A percentile compares a stretch with the other conserved stretches of the same genome.
Evolutionary conservation across 768 basidiomycete species (phyloP).

Genomic region (Macrolepiota dolichaula): DNA sequence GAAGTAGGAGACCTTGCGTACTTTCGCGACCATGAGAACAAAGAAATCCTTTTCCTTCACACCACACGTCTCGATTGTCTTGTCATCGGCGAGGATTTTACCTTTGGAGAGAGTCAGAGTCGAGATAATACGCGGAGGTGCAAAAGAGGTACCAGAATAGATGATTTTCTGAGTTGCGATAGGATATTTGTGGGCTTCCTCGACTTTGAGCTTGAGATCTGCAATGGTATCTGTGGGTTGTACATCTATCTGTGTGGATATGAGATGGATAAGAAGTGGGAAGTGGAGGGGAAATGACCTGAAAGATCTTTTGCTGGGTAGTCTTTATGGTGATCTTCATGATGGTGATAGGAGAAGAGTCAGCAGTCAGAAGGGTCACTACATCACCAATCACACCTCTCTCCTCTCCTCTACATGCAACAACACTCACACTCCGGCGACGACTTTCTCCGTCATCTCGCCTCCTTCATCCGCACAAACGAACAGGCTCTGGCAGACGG

Average conservation of each 20-base stretch:
- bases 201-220: slow-evolving; percentile 81
- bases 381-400: background rate
- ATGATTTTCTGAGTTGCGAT: slow-evolving; percentile 86
- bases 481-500: slow-evolving; percentile 72
- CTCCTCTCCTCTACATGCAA: slow-evolving; percentile 24
- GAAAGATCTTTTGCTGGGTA: slow-evolving; percentile 88
- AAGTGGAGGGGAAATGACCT: slow-evolving; percentile 37
- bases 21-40: slow-evolving; percentile 99
- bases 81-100: slow-evolving; percentile 86
- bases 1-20: slow-evolving; percentile 23
- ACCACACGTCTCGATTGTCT: slow-evolving; percentile 81
- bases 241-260: slow-evolving; percentile 60
- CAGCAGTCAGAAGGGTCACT: slow-evolving; percentile 14
- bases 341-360: slow-evolving; percentile 25
- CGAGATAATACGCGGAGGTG: background rate
- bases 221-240: slow-evolving; percentile 74
- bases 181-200: slow-evolving; percentile 69
- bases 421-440: slow-evolving; percentile 70
- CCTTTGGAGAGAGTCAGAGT: slow-evolving; percentile 45
- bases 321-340: slow-evolving; percentile 98
- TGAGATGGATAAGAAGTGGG: background rate
- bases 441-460: slow-evolving; percentile 67
- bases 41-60: slow-evolving; percentile 99
- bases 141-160: slow-evolving; percentile 65
- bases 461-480: slow-evolving; percentile 69